phyloP scores from a whole-genome alignment of 2,329 filamentous ascomycete species.

The Leptographium galeiforme region DNA sequence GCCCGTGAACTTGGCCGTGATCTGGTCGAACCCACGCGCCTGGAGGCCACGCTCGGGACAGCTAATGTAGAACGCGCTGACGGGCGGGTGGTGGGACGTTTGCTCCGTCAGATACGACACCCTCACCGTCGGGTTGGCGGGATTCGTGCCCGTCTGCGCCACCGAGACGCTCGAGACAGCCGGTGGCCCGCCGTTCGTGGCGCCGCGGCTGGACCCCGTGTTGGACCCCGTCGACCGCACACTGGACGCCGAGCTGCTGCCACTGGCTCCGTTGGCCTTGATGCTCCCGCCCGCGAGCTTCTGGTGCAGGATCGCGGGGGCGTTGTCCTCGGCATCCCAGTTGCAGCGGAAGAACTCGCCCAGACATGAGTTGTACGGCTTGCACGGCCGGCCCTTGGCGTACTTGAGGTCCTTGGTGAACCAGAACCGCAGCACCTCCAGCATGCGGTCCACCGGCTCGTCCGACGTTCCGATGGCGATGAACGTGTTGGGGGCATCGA shows the following conservation, averaged over 20 bases:
- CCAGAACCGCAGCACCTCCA: slow-evolving; percentile 92
- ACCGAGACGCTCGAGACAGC: slow-evolving; percentile 32
- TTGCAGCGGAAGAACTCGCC: slow-evolving; percentile 98
- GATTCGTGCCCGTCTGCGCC: slow-evolving; percentile 29
- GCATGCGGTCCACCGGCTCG: slow-evolving; percentile 82
- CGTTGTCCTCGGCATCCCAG: slow-evolving; percentile 79
- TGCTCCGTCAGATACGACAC: slow-evolving; percentile 95
- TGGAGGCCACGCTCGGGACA: slow-evolving; percentile 83
- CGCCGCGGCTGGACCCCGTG: slow-evolving; percentile 16
- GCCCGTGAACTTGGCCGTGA: slow-evolving; percentile 94
- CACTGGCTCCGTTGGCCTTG: slow-evolving; percentile 11
- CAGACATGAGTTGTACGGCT: slow-evolving; percentile 93
- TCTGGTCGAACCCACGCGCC: slow-evolving; percentile 86
- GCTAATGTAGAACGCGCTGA: slow-evolving; percentile 88
- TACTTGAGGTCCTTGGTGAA: slow-evolving; percentile 99
- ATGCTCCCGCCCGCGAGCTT: slow-evolving; percentile 16
- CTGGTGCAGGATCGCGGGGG: slow-evolving; percentile 47
- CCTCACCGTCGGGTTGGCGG: slow-evolving; percentile 44
- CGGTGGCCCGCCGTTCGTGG: slow-evolving; percentile 24
- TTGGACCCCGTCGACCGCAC: slow-evolving; percentile 24
- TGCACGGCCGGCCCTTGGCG: slow-evolving; percentile 95
- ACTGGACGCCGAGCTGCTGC: slow-evolving; percentile 32
- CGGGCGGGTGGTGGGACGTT: slow-evolving; percentile 92
- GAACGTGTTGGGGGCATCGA: slow-evolving; percentile 90
- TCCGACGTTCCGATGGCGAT: slow-evolving; percentile 74